These are phyloP conservation scores for Aspergillus alliaceus DNA, from an alignment of 2,329 filamentous ascomycete genomes.

Conservation along the genomic window DNA sequence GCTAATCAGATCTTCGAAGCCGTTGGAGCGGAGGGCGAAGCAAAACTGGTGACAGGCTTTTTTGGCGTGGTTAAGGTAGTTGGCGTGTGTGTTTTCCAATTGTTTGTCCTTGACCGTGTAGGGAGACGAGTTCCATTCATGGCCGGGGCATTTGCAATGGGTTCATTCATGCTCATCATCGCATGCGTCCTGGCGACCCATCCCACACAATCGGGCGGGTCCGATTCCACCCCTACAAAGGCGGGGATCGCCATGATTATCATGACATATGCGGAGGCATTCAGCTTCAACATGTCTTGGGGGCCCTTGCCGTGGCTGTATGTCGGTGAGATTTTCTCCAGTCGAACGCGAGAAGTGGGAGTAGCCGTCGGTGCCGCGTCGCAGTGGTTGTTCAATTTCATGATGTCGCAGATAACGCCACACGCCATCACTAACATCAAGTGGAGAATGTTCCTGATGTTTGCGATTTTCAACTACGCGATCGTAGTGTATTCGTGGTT, in stretches of 20 bases:
- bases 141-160: slow-evolving; percentile 52
- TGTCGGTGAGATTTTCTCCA: slow-evolving; percentile 39
- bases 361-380: slow-evolving; percentile 35
- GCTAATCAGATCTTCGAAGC: slow-evolving; percentile 54
- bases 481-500: slow-evolving; percentile 47
- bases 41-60: slow-evolving; percentile 53
- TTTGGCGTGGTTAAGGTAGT: slow-evolving; percentile 55
- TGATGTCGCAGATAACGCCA: slow-evolving; percentile 41
- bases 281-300: slow-evolving; percentile 43
- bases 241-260: slow-evolving; percentile 50
- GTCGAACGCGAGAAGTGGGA: slow-evolving; percentile 35
- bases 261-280: slow-evolving; percentile 54
- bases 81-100: slow-evolving; percentile 48
- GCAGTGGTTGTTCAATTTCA: slow-evolving; percentile 44
- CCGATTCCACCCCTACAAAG: slow-evolving; percentile 27
- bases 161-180: slow-evolving; percentile 54
- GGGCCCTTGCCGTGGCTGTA: slow-evolving; percentile 40
- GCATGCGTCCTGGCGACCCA: slow-evolving; percentile 49
- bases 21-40: slow-evolving; percentile 50
- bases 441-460: slow-evolving; percentile 54
- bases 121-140: slow-evolving; percentile 53
- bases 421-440: slow-evolving; percentile 49
- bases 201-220: slow-evolving; percentile 39
- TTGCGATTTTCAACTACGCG: slow-evolving; percentile 50
- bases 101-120: slow-evolving; percentile 52